These are phyloP conservation scores for Hypericum androsaemum DNA, from an alignment of 345 rosid species.

Conservation along the genomic window DNA sequence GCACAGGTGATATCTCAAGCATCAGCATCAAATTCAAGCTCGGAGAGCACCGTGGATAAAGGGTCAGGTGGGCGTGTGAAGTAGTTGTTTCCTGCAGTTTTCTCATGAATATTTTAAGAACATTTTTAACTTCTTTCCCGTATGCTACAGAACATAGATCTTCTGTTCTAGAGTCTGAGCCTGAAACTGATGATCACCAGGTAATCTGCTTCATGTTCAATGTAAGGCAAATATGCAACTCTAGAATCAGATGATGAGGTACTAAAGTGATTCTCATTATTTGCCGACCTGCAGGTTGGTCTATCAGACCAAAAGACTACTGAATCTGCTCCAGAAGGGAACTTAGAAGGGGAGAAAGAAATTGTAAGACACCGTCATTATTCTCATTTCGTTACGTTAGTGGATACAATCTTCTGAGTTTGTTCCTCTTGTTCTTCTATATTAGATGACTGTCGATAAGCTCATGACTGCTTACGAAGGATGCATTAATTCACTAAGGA, in stretches of 20 bases:
- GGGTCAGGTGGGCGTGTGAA: slow-evolving; percentile 29
- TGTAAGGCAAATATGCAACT: no score
- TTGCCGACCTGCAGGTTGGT: slow-evolving; percentile 19
- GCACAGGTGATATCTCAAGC: slow-evolving; percentile 80
- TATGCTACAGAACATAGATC: slow-evolving; percentile 42
- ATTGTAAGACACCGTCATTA: slow-evolving; percentile 34
- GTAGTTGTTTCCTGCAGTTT: not conserved
- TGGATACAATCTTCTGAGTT: not conserved
- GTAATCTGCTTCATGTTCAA: slow-evolving; percentile 20
- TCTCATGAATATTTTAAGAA: no score
- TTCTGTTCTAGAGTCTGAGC: slow-evolving; percentile 36
- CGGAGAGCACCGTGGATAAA: slow-evolving; percentile 11
- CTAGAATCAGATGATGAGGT: no score
- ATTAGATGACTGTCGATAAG: slow-evolving; percentile 59
- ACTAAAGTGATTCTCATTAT: not conserved
- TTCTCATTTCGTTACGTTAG: no score
- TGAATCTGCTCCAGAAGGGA: slow-evolving; percentile 21
- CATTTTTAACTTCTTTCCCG: slow-evolving; percentile 9
- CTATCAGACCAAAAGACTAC: slow-evolving; percentile 19
- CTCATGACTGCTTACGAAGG: slow-evolving; percentile 62
- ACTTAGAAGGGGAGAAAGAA: slow-evolving; percentile 31
- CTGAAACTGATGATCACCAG: slow-evolving; percentile 39
- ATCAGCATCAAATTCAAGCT: slow-evolving; percentile 24
- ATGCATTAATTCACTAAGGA: slow-evolving; percentile 55
- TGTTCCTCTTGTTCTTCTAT: slow-evolving; percentile 7